These are phyloP conservation scores for Ascochyta fabae DNA, from an alignment of 2,329 filamentous ascomycete genomes.

Conservation along the genomic window DNA sequence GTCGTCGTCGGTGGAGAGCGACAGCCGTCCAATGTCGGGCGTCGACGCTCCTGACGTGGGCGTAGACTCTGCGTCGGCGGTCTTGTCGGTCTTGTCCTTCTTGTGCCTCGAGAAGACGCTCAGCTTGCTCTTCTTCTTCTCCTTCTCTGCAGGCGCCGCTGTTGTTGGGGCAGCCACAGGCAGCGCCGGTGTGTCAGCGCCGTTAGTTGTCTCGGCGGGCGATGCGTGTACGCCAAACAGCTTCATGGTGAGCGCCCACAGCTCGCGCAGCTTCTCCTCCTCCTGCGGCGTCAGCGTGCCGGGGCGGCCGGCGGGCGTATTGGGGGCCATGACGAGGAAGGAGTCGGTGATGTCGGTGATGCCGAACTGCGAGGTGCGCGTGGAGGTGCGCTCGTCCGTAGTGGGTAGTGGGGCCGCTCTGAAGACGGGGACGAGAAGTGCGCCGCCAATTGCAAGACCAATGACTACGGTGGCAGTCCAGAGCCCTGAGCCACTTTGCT, in stretches of 20 bases:
- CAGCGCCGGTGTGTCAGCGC: constrained; percentile 24
- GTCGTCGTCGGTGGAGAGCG: constrained; percentile 66
- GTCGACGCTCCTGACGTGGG: constrained; percentile 32
- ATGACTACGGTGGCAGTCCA: constrained; percentile 38
- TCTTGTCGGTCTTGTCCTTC: constrained; percentile 59
- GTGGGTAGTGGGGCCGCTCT: constrained; percentile 15
- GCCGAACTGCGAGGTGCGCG: constrained; percentile 18
- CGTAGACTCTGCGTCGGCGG: constrained; percentile 43
- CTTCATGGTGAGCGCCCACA: constrained; percentile 80
- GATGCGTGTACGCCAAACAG: constrained; percentile 65
- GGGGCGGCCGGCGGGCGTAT: constrained; percentile 71
- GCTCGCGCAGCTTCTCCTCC: constrained; percentile 83
- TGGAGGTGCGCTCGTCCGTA: constrained; percentile 11
- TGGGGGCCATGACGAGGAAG: constrained; percentile 49
- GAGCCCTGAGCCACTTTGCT: constrained; percentile 34
- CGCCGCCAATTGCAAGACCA: constrained; percentile 43
- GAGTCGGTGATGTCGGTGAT: constrained; percentile 35
- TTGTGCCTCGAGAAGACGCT: constrained; percentile 67
- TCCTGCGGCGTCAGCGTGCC: constrained; percentile 90
- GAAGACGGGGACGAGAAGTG: constrained; percentile 34
- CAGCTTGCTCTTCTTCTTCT: constrained; percentile 77
- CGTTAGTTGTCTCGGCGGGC: constrained; percentile 41
- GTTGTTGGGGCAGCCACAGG: constrained; percentile 7
- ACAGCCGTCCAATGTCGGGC: constrained; percentile 41
- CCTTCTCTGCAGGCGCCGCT: constrained; percentile 48